These are phyloP conservation scores for Triticum urartu DNA, from an alignment of 176 grass and related monocot genomes.

Conservation along the genomic window DNA sequence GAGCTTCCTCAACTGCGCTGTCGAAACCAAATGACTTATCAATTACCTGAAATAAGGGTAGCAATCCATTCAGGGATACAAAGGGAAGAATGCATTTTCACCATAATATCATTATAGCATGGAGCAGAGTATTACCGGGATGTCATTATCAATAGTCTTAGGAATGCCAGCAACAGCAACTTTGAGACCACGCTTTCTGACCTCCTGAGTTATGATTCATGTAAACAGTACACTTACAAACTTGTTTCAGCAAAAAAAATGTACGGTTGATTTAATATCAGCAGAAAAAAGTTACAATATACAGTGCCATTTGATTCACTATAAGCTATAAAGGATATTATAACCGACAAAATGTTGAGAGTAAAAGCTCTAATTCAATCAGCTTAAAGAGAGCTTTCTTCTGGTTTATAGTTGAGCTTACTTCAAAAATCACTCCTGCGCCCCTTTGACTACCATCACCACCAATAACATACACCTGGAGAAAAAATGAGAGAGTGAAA, in stretches of 20 bases:
- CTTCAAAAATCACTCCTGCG: constrained; percentile 86
- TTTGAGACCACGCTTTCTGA: constrained; percentile 73
- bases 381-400: neutral
- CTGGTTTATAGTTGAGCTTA: constrained; percentile 28
- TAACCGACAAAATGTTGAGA: neutral
- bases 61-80: neutral
- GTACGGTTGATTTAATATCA: constrained; percentile 9
- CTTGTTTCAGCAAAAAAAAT: constrained; percentile 1
- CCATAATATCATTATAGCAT: constrained; percentile 7
- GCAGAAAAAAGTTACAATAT: neutral
- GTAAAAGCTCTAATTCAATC: neutral
- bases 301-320: neutral
- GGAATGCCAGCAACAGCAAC: constrained; percentile 88
- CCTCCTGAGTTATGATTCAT: constrained; percentile 58
- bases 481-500: constrained; percentile 13
- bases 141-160: constrained; percentile 98
- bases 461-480: constrained; percentile 93
- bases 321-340: neutral
- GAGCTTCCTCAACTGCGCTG: constrained; percentile 93
- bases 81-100: neutral
- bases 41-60: constrained; percentile 68
- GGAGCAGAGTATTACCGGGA: constrained; percentile 52
- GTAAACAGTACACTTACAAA: neutral
- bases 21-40: constrained; percentile 99
- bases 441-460: constrained; percentile 96